Conservation (phyloP, 78 protist genomes). For the Dictyostelium purpureum region DNA sequence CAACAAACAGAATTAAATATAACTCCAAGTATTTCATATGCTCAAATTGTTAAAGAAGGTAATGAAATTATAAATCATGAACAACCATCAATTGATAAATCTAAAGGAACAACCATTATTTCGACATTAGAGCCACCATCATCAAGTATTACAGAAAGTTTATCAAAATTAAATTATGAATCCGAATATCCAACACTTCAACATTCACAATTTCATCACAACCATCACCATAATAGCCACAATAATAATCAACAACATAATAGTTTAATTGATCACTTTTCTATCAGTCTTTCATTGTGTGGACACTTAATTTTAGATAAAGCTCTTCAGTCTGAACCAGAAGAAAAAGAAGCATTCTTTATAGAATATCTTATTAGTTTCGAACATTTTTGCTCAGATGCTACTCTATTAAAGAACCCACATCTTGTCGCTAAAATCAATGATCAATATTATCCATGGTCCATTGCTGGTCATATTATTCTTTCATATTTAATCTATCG, state of each 20-base stretch:
- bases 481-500: constrained; percentile 49
- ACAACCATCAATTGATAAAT: neutral
- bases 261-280: neutral
- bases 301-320: constrained; percentile 64
- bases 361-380: constrained; percentile 29
- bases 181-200: constrained; percentile 28
- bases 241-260: neutral
- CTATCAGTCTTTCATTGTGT: constrained; percentile 42
- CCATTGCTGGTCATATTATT: constrained; percentile 78
- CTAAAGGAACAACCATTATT: neutral
- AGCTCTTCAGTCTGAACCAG: constrained; percentile 65
- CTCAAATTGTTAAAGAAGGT: constrained; percentile 31
- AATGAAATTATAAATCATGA: neutral
- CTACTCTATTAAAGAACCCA: constrained; percentile 43
- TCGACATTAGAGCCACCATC: neutral
- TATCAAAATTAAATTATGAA: neutral
- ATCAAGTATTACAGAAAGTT: neutral
- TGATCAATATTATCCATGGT: constrained; percentile 76
- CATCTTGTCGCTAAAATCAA: constrained; percentile 66
- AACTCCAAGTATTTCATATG: constrained; percentile 19
- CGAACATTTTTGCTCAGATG: constrained; percentile 67
- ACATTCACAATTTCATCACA: neutral
- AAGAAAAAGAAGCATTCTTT: constrained; percentile 63
- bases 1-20: neutral
- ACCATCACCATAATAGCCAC: neutral